phyloP scores from a whole-genome alignment of 257 asterid genomes.

The Solanum chilense region DNA sequence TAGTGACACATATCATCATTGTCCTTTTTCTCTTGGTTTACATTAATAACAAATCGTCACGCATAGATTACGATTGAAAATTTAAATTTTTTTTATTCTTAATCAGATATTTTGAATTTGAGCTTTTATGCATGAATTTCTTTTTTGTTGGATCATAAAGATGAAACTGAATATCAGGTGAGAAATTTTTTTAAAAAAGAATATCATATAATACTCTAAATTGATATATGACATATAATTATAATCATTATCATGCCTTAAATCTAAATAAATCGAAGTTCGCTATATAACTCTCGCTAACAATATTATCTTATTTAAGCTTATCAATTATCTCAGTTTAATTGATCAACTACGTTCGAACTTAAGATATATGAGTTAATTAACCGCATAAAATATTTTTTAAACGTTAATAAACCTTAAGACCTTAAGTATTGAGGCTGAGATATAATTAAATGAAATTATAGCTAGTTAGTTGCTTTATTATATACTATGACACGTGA shows the following conservation, averaged over 20 bases:
- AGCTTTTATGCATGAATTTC: not conserved
- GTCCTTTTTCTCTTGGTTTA: not conserved
- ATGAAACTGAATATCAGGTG: no score
- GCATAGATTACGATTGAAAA: rapidly evolving
- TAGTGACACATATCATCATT: not conserved
- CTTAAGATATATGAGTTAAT: not conserved
- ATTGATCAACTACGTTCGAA: not conserved
- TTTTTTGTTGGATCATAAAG: no score
- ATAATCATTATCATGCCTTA: not conserved
- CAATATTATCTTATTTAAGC: not conserved
- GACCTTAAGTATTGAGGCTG: not conserved
- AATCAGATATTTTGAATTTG: rapidly evolving
- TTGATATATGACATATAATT: not conserved
- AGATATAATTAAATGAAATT: not conserved
- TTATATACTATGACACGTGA: not conserved
- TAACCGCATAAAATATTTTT: no score
- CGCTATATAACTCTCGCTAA: no score
- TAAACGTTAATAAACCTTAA: not conserved
- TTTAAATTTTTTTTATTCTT: not conserved
- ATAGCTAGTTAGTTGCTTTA: not conserved
- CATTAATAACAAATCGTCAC: not conserved
- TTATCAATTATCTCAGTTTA: not conserved
- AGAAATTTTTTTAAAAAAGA: not conserved
- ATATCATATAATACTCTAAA: not conserved
- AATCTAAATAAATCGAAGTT: not conserved